A percentile compares a stretch with the other conserved stretches of the same genome.
These are phyloP conservation scores for Camellia oleifera DNA, from an alignment of 179 eudicot species.

Conservation along the genomic window DNA sequence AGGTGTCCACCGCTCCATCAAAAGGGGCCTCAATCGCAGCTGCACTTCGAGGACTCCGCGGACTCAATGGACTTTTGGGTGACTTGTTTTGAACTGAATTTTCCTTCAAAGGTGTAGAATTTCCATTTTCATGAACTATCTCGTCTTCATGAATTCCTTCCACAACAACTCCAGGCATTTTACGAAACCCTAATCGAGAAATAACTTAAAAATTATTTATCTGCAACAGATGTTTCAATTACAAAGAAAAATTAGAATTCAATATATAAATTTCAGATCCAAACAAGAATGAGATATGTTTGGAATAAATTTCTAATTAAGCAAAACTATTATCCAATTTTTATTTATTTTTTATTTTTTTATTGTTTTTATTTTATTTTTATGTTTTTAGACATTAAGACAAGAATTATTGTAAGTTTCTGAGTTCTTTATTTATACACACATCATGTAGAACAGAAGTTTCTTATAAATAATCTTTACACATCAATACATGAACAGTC, in stretches of 20 bases:
- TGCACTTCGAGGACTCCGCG: conserved; percentile 42
- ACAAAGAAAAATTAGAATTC: not conserved
- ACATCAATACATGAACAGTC: not conserved
- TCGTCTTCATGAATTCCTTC: conserved; percentile 62
- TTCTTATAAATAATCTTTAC: conserved; percentile 8
- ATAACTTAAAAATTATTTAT: conserved; percentile 25
- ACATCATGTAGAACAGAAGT: not conserved
- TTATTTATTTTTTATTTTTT: no score
- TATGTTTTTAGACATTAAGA: no score
- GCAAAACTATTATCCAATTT: not conserved
- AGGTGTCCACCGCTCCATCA: conserved; percentile 56
- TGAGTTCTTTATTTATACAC: no score
- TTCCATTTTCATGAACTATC: conserved; percentile 39
- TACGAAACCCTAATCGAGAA: conserved; percentile 19
- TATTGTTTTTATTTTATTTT: not conserved
- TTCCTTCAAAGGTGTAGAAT: conserved; percentile 42
- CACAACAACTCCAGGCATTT: conserved; percentile 72
- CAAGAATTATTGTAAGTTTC: no score
- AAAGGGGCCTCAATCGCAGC: conserved; percentile 25
- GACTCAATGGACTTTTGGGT: conserved; percentile 46
- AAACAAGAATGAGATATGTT: not conserved
- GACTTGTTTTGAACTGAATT: conserved; percentile 48
- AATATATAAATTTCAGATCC: conserved; percentile 1
- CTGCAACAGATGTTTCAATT: conserved; percentile 35
- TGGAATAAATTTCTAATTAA: not conserved